Evolutionary conservation across 805 yeast species (phyloP).

Genomic region (Yarrowia sp.): DNA sequence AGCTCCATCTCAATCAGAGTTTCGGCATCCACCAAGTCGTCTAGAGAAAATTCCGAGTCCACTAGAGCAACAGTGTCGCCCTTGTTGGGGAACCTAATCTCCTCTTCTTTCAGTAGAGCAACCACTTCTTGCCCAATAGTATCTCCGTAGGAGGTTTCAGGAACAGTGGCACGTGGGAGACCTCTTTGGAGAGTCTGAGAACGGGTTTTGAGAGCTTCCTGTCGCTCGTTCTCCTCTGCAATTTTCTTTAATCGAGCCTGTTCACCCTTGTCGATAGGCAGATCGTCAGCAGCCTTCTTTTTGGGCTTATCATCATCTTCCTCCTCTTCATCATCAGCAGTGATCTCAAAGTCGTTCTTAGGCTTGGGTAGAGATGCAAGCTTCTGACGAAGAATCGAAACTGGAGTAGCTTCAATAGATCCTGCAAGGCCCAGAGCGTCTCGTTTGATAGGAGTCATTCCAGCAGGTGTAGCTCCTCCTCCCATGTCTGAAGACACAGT

Average conservation of each 20-base stretch:
- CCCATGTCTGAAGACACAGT: slow-evolving; percentile 11
- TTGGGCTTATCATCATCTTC: slow-evolving; percentile 40
- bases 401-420: slow-evolving; percentile 42
- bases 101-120: slow-evolving; percentile 43
- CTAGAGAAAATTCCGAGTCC: slow-evolving; percentile 34
- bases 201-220: slow-evolving; percentile 50
- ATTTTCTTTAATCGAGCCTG: slow-evolving; percentile 45
- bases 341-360: slow-evolving; percentile 50
- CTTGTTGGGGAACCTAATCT: slow-evolving; percentile 44
- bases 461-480: slow-evolving; percentile 41
- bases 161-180: slow-evolving; percentile 47
- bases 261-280: slow-evolving; percentile 48
- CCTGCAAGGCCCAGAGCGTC: slow-evolving; percentile 44
- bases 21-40: slow-evolving; percentile 33
- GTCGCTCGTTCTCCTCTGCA: slow-evolving; percentile 42
- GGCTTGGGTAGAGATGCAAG: slow-evolving; percentile 52
- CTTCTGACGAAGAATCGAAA: slow-evolving; percentile 40
- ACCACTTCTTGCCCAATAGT: slow-evolving; percentile 15
- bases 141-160: not conserved
- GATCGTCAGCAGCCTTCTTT: slow-evolving; percentile 33
- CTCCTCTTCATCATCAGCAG: slow-evolving; percentile 50
- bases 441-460: slow-evolving; percentile 30
- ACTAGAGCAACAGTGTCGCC: slow-evolving; percentile 46
- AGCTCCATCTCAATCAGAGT: slow-evolving; percentile 44
- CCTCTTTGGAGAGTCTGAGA: slow-evolving; percentile 58